Evolutionary conservation across 129 eudicot species (phyloP).

Genomic region (Chrysanthemum makinoi): DNA sequence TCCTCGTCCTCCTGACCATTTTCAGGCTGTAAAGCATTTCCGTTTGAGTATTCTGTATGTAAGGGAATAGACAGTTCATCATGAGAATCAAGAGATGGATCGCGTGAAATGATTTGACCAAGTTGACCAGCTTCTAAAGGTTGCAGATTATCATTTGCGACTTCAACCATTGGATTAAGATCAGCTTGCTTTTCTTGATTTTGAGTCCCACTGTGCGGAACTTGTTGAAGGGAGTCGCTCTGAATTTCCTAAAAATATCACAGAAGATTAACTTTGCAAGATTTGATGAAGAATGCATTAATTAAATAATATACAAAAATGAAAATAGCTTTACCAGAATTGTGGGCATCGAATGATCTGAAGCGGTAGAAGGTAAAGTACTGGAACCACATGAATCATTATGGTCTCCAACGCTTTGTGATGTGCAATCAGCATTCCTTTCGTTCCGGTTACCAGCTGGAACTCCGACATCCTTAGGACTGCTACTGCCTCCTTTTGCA

Average conservation of each 20-base stretch:
- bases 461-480: background rate
- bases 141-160: conserved; percentile 11
- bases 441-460: conserved; percentile 3
- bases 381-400: conserved; percentile 24
- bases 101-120: conserved; percentile 25
- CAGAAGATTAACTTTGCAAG: background rate
- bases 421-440: background rate
- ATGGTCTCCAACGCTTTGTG: background rate
- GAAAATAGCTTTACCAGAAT: conserved; percentile 8
- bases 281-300: conserved; percentile 1
- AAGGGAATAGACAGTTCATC: conserved; percentile 23
- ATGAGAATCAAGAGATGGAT: conserved; percentile 13
- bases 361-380: conserved; percentile 19
- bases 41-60: conserved; percentile 1
- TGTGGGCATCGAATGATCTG: conserved; percentile 12
- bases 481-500: background rate
- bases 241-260: conserved; percentile 33
- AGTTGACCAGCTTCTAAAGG: conserved; percentile 27
- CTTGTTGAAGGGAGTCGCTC: conserved; percentile 18
- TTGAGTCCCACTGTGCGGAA: conserved; percentile 13
- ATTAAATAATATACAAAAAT: background rate
- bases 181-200: conserved; percentile 28
- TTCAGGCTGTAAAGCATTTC: background rate
- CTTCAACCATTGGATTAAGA: conserved; percentile 11
- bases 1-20: conserved; percentile 27